Evolutionary conservation across 371 early-diverging fungal species (phyloP).

Genomic region (Mucor saturninus): DNA sequence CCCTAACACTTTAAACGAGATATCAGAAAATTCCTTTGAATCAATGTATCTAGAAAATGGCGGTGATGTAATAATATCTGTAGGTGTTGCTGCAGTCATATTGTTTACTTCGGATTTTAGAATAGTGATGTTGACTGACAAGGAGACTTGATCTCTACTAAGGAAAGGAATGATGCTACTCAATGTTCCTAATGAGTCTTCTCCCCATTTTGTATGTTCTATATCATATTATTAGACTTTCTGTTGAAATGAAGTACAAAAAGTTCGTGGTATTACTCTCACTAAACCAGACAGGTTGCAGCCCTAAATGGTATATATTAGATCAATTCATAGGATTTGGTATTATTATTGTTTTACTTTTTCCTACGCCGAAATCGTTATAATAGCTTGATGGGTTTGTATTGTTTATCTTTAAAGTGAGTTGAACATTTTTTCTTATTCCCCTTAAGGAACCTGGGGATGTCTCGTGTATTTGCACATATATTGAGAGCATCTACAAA

Average conservation of each 20-base stretch:
- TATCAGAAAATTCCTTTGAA: constrained; percentile 59
- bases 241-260: not conserved
- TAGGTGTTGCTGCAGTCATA: constrained; percentile 14
- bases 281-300: constrained; percentile 55
- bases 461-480: constrained; percentile 59
- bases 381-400: constrained; percentile 48
- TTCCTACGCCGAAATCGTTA: constrained; percentile 51
- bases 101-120: constrained; percentile 51
- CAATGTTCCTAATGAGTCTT: constrained; percentile 50
- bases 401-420: constrained; percentile 57
- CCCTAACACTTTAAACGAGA: constrained; percentile 51
- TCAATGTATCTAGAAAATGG: constrained; percentile 55
- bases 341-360: constrained; percentile 11
- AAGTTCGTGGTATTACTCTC: constrained; percentile 38
- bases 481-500: constrained; percentile 51
- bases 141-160: constrained; percentile 49
- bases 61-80: constrained; percentile 2
- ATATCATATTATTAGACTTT: not conserved
- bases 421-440: constrained; percentile 50
- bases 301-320: constrained; percentile 7
- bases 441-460: constrained; percentile 45
- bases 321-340: too few relatives aligned
- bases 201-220: constrained; percentile 63
- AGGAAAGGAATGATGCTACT: constrained; percentile 48
- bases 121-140: constrained; percentile 59